These are phyloP conservation scores for Boechera retrofracta DNA, from an alignment of 345 rosid species.

Conservation along the genomic window DNA sequence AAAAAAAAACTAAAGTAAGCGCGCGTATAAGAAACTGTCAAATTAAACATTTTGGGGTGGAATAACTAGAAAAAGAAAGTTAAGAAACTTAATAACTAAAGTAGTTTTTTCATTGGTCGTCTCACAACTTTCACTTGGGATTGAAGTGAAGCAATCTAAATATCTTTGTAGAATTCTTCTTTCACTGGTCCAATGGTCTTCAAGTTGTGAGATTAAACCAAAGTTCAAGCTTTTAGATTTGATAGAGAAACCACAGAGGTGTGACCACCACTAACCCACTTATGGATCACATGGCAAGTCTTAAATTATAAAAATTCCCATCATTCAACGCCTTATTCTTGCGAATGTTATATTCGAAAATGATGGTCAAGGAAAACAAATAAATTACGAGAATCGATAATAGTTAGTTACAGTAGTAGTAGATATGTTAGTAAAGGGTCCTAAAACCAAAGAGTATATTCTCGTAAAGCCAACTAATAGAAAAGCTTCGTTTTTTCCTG, in stretches of 20 bases:
- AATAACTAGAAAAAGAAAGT: not conserved
- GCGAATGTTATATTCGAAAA: not conserved
- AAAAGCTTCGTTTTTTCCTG: slow-evolving; percentile 29
- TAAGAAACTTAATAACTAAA: not conserved
- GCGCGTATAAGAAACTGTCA: not conserved
- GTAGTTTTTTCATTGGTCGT: not conserved
- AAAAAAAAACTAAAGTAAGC: too few relatives aligned
- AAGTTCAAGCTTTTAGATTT: slow-evolving; percentile 25
- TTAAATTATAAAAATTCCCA: not conserved
- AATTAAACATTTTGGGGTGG: not conserved
- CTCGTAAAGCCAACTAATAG: slow-evolving; percentile 29
- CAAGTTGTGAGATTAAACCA: slow-evolving; percentile 10
- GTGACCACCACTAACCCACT: slow-evolving; percentile 33
- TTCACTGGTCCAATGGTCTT: slow-evolving; percentile 17
- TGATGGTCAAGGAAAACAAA: slow-evolving; percentile 7
- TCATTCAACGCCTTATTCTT: not conserved
- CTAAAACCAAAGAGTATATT: slow-evolving; percentile 34
- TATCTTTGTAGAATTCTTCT: not conserved
- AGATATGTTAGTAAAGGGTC: slow-evolving; percentile 14
- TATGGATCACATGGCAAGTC: slow-evolving; percentile 27
- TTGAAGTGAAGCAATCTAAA: slow-evolving; percentile 11
- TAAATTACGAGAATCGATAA: not conserved
- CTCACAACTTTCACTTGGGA: slow-evolving; percentile 19
- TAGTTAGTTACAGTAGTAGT: slow-evolving; percentile 15
- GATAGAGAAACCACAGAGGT: slow-evolving; percentile 22